phyloP scores from a whole-genome alignment of 2,329 filamentous ascomycete genomes.

The Aureobasidium melanogenum region DNA sequence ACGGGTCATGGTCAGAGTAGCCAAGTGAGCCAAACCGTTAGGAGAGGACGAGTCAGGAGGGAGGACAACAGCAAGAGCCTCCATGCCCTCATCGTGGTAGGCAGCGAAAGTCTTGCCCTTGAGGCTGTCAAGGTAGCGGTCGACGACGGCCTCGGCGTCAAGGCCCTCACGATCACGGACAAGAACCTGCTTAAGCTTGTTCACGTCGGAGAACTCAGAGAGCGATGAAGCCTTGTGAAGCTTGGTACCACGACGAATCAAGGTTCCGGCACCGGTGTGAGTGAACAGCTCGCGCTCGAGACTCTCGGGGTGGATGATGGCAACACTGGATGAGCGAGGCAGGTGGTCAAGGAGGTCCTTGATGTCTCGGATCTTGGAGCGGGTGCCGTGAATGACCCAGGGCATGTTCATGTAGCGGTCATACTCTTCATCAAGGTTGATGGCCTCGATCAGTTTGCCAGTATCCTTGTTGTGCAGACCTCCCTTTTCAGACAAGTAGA shows the following conservation, averaged over 20 bases:
- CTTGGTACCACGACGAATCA: conserved; percentile 88
- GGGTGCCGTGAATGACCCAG: conserved; percentile 91
- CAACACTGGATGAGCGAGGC: conserved; percentile 85
- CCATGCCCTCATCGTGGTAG: conserved; percentile 91
- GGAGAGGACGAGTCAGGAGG: conserved; percentile 58
- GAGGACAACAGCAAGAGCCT: conserved; percentile 81
- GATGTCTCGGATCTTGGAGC: conserved; percentile 95
- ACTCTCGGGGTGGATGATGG: conserved; percentile 93
- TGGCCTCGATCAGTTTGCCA: conserved; percentile 91
- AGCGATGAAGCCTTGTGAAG: conserved; percentile 65
- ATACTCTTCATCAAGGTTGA: conserved; percentile 95
- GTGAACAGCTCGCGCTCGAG: conserved; percentile 96
- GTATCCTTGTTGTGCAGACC: conserved; percentile 88
- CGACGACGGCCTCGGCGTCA: conserved; percentile 74
- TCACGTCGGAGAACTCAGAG: conserved; percentile 64
- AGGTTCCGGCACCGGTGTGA: conserved; percentile 84
- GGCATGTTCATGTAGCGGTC: conserved; percentile 85
- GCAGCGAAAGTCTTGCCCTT: conserved; percentile 74
- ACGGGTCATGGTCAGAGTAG: conserved; percentile 88
- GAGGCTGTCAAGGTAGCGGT: conserved; percentile 75
- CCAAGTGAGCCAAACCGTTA: conserved; percentile 67
- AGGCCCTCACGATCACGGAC: conserved; percentile 73
- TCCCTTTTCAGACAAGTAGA: conserved; percentile 97
- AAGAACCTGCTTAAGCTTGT: conserved; percentile 72
- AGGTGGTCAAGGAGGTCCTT: conserved; percentile 85